Base-by-base conservation (phyloP, 148 eudicot species). In the Cornus controversa region DNA sequence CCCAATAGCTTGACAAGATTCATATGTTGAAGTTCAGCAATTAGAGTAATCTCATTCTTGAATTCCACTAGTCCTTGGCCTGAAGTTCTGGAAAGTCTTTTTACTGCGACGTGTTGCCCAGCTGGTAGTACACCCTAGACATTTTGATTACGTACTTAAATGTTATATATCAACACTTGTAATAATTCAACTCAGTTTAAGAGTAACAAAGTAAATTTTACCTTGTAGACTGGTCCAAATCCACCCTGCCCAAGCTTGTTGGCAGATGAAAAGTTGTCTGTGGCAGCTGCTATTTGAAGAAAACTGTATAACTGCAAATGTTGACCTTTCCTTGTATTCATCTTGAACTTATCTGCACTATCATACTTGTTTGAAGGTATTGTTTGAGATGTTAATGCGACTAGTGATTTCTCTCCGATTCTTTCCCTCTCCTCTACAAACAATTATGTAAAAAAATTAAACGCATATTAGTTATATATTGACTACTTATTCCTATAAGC, bases 21-120 rank as follows among this genome's bases (percentile, higher is more conserved):
- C 18, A 22, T 72, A 36, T 72, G 75, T 57, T 72, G 75, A 50
- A 72, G 75, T 72, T 72, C 36, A 10, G 75, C 75, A 28, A 72
- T 57, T 29, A 72, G 65, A 8, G 31, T 36, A 62, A 62, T 53
- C 23, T 72, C 75, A 72, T 72, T 72, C 65, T 72, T 72, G 36
- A 72, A 72, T 24, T 72, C 75, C 24, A 26, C 26, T 2, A 53
- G 16, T 72, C 75, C 75, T 31, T 31, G 75, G 3, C 40, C 75
- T 25, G 75, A 72, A 20, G 23, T 72, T 72, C 34, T 72, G 26
- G 75, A 42, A 22, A 72, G 65, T 31, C 34, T 58, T 23, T 42
- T 70, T 5, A 72, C 65, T 2, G 75, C 75, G 14, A 72, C 42
- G n/a, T 42, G 25, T 72, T 72, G 66, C 10, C 75, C 75, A 72